Evolutionary conservation across 768 basidiomycete species (phyloP), one percentile per base, ranked within the genome.

Genomic region (Sutorius australiensis): DNA sequence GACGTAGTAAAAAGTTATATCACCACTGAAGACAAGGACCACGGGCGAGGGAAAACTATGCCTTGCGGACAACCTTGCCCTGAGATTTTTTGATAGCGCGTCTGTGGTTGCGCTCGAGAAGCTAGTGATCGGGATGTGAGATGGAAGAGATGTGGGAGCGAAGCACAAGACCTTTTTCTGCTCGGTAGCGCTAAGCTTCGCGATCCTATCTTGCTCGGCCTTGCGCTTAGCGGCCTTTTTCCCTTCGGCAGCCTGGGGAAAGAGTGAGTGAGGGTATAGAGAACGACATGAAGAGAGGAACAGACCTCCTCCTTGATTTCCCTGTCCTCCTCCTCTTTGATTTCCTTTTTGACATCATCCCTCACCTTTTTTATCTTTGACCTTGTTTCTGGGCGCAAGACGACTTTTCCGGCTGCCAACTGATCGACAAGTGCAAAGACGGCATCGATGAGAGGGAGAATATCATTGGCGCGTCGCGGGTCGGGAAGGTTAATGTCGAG

Each of bases 301-400:
- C 73, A 11, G 28, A 81, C 85, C 75, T 89, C 87, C 67, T 90
- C 87, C 62, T 77, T 81, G 71, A 83, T 80, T 60, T 87, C 88
- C 66, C 69, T 82, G 63, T 74, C 76, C 6, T 78, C 72, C 46
- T 92, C 89, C 51, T 83, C 81, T 66, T 77, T 83, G 53, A 97
- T 75, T 17, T 77, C 73, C 61, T 80, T 83, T 48, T 84, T 83
- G 30, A 91, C 71, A 16, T 86, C 86, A 46, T 92, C 85, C 46
- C 93, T 78, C 21, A 75, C 76, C 69, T 82, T 89, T 66, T 76
- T 80, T 47, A 95, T 77, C 74, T 95, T 95, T 39, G 67, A 66
- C 64, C 80, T 82, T 44, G 92, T 93, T 74, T 95, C 93, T 13
- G 92, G 89, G 24, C 91, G 83, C 44, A 93, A 72, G 48, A 73